Conservation (phyloP, 2,329 filamentous ascomycete species). For the Fusarium sp. region DNA sequence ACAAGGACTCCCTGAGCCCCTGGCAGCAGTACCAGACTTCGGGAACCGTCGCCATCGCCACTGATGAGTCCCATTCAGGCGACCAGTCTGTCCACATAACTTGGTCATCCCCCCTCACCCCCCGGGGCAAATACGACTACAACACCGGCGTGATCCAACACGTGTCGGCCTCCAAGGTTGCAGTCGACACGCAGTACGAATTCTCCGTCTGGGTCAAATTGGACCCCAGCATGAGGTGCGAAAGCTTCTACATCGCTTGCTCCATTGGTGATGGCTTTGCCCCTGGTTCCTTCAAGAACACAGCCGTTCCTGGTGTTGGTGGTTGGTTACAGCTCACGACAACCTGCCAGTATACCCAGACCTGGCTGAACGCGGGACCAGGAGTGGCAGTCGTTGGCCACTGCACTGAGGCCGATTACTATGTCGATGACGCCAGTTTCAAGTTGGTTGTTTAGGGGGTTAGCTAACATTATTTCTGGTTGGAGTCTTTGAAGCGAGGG, state of each 20-base stretch:
- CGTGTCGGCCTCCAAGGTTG: not conserved
- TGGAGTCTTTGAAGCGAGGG: not conserved
- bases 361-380: not conserved
- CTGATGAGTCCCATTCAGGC: not conserved
- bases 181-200: not conserved
- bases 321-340: not conserved
- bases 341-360: not conserved
- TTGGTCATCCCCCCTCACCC: not conserved
- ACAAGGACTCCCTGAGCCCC: not conserved
- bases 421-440: not conserved
- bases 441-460: not conserved
- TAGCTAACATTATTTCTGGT: not conserved
- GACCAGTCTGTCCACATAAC: not conserved
- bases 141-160: not conserved
- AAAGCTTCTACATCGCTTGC: not conserved
- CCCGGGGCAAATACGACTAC: not conserved
- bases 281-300: not conserved
- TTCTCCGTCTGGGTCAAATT: not conserved
- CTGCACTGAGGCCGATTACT: not conserved
- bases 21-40: not conserved
- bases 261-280: not conserved
- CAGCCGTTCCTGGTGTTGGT: not conserved
- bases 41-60: not conserved
- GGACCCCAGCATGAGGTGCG: not conserved
- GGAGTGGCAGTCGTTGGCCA: not conserved